These are phyloP conservation scores for Neurospora terricola DNA, from an alignment of 495 filamentous ascomycete genomes.

Conservation along the genomic window DNA sequence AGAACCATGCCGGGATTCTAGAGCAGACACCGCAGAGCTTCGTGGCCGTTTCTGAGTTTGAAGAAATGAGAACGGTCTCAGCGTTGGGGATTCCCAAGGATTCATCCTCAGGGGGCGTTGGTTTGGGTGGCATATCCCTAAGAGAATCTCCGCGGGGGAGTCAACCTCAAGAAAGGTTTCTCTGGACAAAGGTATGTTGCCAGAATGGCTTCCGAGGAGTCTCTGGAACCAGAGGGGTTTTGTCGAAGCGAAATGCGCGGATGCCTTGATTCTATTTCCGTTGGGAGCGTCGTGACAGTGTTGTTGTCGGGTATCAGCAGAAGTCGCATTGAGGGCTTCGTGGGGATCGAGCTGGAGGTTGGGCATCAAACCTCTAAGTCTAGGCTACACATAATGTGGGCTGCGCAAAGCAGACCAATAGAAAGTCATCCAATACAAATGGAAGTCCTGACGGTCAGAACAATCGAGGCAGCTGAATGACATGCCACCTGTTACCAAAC, in stretches of 20 bases:
- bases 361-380: not conserved
- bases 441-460: too few relatives aligned
- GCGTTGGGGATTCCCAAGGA: accelerated
- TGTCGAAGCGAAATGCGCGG: not conserved
- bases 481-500: not conserved
- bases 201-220: not conserved
- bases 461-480: not conserved
- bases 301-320: not conserved
- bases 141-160: not conserved
- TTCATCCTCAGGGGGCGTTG: not conserved
- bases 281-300: not conserved
- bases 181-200: not conserved
- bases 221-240: not conserved
- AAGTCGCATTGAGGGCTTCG: not conserved
- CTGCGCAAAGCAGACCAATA: not conserved
- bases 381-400: not conserved
- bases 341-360: not conserved
- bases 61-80: not conserved
- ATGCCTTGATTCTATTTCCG: not conserved
- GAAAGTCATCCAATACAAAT: not conserved
- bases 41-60: not conserved
- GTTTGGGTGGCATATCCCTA: not conserved
- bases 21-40: not conserved
- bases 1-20: not conserved
- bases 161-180: not conserved